A percentile compares a stretch with the other conserved stretches of the same genome.
These are phyloP conservation scores for Botrytis porri DNA, from an alignment of 2,329 filamentous ascomycete genomes.

Conservation along the genomic window DNA sequence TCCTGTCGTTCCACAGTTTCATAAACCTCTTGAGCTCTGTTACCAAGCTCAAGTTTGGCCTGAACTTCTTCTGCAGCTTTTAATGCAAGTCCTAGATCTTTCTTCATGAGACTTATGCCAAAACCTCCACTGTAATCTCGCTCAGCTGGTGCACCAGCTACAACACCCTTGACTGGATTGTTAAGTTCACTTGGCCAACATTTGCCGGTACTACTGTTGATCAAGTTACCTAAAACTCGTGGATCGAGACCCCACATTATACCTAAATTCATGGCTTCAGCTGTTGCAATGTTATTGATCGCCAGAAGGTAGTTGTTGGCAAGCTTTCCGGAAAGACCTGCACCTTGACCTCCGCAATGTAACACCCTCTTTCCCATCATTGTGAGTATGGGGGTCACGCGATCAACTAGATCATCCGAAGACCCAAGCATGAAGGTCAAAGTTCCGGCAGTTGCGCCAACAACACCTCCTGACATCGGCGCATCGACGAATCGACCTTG, in stretches of 20 bases:
- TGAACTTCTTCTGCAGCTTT: conserved; percentile 66
- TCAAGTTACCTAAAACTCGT: conserved; percentile 71
- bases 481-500: conserved; percentile 85
- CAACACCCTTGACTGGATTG: conserved; percentile 86
- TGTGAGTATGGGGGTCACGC: conserved; percentile 66
- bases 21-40: conserved; percentile 64
- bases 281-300: conserved; percentile 74
- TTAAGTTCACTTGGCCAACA: conserved; percentile 97
- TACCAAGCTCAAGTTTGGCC: conserved; percentile 63
- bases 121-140: conserved; percentile 77
- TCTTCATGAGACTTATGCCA: conserved; percentile 74
- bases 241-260: conserved; percentile 55
- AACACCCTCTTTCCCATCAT: conserved; percentile 85
- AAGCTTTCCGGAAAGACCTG: conserved; percentile 86
- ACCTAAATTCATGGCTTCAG: conserved; percentile 58
- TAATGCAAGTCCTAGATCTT: conserved; percentile 72
- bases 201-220: conserved; percentile 89
- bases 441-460: conserved; percentile 82
- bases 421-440: conserved; percentile 95
- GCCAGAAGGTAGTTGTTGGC: conserved; percentile 97
- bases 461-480: conserved; percentile 94
- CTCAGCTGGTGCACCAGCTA: conserved; percentile 70
- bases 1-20: conserved; percentile 61
- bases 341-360: conserved; percentile 80
- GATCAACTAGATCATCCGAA: conserved; percentile 56